A percentile compares a stretch with the other conserved stretches of the same genome.
Evolutionary conservation across 148 eudicot genomes (phyloP).

Genomic region (Vaccinium darrowii): DNA sequence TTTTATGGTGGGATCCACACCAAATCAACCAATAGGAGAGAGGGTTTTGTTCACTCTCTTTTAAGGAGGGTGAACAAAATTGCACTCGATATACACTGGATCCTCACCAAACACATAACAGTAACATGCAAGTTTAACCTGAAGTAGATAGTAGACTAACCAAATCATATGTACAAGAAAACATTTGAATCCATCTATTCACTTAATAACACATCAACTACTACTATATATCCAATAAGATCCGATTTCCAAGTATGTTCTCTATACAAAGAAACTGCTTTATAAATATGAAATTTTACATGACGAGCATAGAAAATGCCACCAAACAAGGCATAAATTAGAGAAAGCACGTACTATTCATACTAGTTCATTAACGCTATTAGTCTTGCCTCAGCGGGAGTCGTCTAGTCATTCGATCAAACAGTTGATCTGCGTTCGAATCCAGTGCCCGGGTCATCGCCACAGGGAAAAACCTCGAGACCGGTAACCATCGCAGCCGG

Average conservation of each 20-base stretch:
- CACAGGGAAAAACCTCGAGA: slow-evolving; percentile 49
- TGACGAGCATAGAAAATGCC: not conserved
- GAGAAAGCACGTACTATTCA: not conserved
- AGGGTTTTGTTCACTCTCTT: no score
- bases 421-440: slow-evolving; percentile 65
- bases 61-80: no score
- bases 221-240: not conserved
- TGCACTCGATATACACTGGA: not conserved
- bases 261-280: not conserved
- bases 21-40: no score
- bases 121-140: not conserved
- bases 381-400: slow-evolving; percentile 10
- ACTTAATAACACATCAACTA: not conserved
- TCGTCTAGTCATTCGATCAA: slow-evolving; percentile 27
- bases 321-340: not conserved
- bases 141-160: not conserved
- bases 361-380: not conserved
- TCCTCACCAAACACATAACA: not conserved
- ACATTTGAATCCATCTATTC: not conserved
- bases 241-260: not conserved
- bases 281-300: not conserved
- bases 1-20: no score
- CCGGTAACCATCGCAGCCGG: slow-evolving; percentile 71
- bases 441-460: slow-evolving; percentile 62
- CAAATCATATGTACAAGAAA: not conserved